Conservation (phyloP, 805 yeast genomes). For the Monosporozyma yasuniensis region DNA sequence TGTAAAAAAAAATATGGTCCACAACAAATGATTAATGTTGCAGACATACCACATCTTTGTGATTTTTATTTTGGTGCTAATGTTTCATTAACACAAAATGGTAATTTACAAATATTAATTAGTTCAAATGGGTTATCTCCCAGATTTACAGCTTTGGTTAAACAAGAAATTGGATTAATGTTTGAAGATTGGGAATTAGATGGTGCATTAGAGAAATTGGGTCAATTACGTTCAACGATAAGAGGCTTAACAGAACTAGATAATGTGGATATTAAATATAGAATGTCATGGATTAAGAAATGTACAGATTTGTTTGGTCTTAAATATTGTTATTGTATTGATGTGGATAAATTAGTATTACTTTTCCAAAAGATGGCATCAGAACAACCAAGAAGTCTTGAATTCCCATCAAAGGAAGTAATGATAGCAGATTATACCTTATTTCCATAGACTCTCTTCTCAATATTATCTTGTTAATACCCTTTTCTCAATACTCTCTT, state of each 20-base stretch:
- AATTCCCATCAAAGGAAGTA: not conserved
- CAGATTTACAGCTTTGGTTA: conserved; percentile 22
- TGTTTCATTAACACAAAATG: conserved; percentile 7
- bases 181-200: conserved; percentile 14
- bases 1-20: conserved; percentile 18
- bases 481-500: no score
- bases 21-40: conserved; percentile 28
- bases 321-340: conserved; percentile 18
- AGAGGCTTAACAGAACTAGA: conserved; percentile 10
- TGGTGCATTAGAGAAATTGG: conserved; percentile 19
- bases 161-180: conserved; percentile 20
- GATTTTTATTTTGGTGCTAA: conserved; percentile 31
- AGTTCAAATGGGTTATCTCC: conserved; percentile 30
- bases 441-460: no score
- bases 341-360: conserved; percentile 13
- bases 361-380: conserved; percentile 19
- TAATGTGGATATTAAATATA: conserved; percentile 15
- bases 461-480: no score
- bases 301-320: conserved; percentile 27
- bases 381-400: not conserved
- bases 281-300: conserved; percentile 28
- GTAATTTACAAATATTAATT: conserved; percentile 18
- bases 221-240: conserved; percentile 16
- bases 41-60: conserved; percentile 30
- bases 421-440: not conserved